Conservation (phyloP, 331 rosid genomes). For the Pyrus hybrid region DNA sequence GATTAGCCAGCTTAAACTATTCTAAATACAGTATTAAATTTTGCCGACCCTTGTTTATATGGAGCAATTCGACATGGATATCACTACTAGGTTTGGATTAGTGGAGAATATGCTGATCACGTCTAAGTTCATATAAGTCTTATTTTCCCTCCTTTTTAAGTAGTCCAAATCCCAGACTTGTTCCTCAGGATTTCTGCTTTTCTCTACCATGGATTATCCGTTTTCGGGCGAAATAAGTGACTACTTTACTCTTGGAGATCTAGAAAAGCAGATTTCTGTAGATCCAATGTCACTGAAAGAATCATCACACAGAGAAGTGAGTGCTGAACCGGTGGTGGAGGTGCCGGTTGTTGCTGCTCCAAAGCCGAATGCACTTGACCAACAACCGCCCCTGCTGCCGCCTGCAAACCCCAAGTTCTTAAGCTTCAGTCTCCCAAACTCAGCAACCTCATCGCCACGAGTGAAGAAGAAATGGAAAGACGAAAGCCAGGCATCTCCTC, state of each 20-base stretch:
- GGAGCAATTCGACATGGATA: conserved; percentile 24
- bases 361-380: conserved; percentile 5
- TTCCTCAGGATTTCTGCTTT: conserved; percentile 2
- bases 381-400: conserved; percentile 36
- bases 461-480: conserved; percentile 34
- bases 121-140: background rate
- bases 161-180: background rate
- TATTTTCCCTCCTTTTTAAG: conserved; percentile 19
- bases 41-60: background rate
- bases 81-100: conserved; percentile 28
- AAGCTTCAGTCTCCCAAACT: conserved; percentile 66
- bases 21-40: background rate
- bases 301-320: conserved; percentile 5
- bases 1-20: background rate
- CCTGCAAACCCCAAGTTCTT: conserved; percentile 49
- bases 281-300: conserved; percentile 58
- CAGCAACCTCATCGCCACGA: conserved; percentile 51
- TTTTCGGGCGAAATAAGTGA: conserved; percentile 14
- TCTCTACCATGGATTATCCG: conserved; percentile 14
- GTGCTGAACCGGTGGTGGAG: background rate
- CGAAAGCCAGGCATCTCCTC: conserved; percentile 27
- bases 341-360: conserved; percentile 21
- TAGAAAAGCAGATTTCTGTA: conserved; percentile 56
- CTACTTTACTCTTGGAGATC: background rate
- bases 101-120: conserved; percentile 29